Evolutionary conservation across 495 filamentous ascomycete genomes (phyloP).

Genomic region (Xylaria castorea): DNA sequence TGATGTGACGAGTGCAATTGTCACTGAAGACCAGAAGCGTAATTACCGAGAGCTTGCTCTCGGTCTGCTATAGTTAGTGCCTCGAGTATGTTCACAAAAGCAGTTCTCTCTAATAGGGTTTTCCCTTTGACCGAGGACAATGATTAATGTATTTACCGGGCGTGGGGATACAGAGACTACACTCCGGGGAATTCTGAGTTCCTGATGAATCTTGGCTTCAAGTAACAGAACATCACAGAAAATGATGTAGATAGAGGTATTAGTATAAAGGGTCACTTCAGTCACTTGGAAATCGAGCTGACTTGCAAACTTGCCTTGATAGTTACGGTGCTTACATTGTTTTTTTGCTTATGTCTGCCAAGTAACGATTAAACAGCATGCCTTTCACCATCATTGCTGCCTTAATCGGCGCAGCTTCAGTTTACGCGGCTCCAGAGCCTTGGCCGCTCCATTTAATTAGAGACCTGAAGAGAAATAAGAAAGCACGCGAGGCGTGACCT

Average conservation of each 20-base stretch:
- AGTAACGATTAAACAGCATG: not conserved
- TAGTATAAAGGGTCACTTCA: not conserved
- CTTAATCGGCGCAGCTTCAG: not conserved
- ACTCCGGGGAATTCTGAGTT: not conserved
- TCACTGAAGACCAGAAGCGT: too few species aligned
- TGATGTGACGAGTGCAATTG: not conserved
- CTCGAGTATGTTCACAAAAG: not conserved
- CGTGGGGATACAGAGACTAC: too few species aligned
- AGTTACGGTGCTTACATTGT: not conserved
- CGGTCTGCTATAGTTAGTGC: too few species aligned
- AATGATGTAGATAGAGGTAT: not conserved
- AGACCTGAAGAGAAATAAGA: too few species aligned
- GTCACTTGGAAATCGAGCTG: not conserved
- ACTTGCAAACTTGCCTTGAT: not conserved
- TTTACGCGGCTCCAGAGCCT: not conserved
- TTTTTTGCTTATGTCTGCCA: too few species aligned
- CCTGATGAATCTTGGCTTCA: not conserved
- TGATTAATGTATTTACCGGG: too few species aligned
- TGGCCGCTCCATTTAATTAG: not conserved
- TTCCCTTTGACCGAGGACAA: not conserved
- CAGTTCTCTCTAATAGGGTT: not conserved
- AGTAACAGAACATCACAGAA: not conserved
- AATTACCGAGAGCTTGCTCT: not conserved
- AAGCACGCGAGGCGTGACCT: too few species aligned
- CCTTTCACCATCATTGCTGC: not conserved